A percentile compares a stretch with the other conserved stretches of the same genome.
These are phyloP conservation scores for Groenewaldozyma tartarivorans DNA, from an alignment of 805 yeast genomes.

Conservation along the genomic window DNA sequence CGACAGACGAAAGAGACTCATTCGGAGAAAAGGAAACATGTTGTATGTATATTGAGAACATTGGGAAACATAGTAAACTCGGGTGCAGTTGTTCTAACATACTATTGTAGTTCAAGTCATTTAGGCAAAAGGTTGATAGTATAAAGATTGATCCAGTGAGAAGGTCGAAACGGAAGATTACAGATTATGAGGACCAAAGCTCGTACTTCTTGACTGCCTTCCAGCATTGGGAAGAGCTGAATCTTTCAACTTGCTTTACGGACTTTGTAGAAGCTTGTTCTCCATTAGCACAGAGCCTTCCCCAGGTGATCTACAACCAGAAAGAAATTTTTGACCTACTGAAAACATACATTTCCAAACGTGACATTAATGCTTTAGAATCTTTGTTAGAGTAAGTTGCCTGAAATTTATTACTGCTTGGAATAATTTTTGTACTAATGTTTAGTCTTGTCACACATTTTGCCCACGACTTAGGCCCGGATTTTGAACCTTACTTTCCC, in stretches of 20 bases:
- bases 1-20: conserved; percentile 7
- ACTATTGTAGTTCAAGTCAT: conserved; percentile 27
- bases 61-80: too few relatives aligned
- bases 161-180: conserved; percentile 18
- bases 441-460: conserved; percentile 58
- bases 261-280: conserved; percentile 50
- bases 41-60: conserved; percentile 13
- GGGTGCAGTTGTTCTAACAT: too few relatives aligned
- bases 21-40: conserved; percentile 12
- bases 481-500: conserved; percentile 64
- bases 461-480: conserved; percentile 87
- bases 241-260: conserved; percentile 62
- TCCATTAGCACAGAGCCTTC: conserved; percentile 54
- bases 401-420: neutral
- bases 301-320: conserved; percentile 72
- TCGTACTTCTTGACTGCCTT: conserved; percentile 74
- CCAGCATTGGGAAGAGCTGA: conserved; percentile 83
- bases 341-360: conserved; percentile 35
- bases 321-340: conserved; percentile 47
- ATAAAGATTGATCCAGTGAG: conserved; percentile 69
- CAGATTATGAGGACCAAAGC: conserved; percentile 25
- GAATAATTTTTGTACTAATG: conserved; percentile 2
- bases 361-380: conserved; percentile 66
- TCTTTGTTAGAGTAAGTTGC: conserved; percentile 58
- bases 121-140: conserved; percentile 74